Evolutionary conservation across 2,329 filamentous ascomycete genomes (phyloP), one percentile per base, ranked within the genome.

Genomic region (Incumbomyces delicatus): DNA sequence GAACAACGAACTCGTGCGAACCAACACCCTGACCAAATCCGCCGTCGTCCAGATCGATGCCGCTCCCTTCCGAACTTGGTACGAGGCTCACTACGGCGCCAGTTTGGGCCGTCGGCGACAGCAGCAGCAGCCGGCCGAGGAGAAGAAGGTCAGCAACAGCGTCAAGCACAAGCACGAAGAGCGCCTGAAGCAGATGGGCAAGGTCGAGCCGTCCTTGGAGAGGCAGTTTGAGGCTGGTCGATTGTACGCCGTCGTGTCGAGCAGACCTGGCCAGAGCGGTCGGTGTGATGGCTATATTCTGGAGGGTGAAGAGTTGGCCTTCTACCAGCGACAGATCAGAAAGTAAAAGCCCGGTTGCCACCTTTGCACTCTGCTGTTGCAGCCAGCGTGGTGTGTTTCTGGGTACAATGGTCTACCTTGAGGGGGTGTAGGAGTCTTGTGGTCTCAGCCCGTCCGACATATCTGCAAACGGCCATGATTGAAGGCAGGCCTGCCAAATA

Each of bases 1-100:
- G 72, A 98, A 98, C 89, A 98, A 98, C 87, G 92, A 98, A 78
- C 82, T 98, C 63, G 89, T 98, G 79, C 92, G 92, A 69, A 98
- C 92, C 75, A 98, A 98, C 85, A 96, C 92, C 77, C 81, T 98
- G 71, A 98, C 92, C 80, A 94, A 89, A 78, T 87, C 87, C 68
- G 92, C 92, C 76, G 87, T 98, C 67, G 87, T 98, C 71, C 92
- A 98, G 80, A 78, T 98, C 75, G 92, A 98, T 74, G 92, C 94
- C 64, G 87, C 92, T 57, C 92, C 92, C 61, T 98, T 98, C 87
- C 81, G 92, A 72, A 90, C 96, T 78, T 98, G 92, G 92, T 98
- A 94, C 77, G 92, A 98, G 83, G 87, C 92, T 62, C 92, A 98
- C 85, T 98, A 98, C 81, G 92, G 92, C 69, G 80, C 87, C 73